These are phyloP conservation scores for Diaporthe ilicicola DNA, from an alignment of 2,329 filamentous ascomycete species.

Conservation along the genomic window DNA sequence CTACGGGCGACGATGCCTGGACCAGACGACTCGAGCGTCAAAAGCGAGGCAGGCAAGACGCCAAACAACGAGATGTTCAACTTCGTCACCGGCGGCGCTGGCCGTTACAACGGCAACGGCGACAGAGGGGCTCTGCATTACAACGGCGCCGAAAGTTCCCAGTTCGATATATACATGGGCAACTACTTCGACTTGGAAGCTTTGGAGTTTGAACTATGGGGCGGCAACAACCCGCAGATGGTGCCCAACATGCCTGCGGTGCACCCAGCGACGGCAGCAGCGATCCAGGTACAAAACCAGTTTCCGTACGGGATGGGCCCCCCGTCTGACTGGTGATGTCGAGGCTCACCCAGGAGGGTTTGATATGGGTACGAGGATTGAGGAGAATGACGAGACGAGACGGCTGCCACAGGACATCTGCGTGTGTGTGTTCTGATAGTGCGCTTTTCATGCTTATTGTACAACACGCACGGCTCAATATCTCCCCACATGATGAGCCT, in stretches of 20 bases:
- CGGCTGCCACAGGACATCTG: not conserved
- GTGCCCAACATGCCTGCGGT: constrained; percentile 1
- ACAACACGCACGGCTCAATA: constrained; percentile 22
- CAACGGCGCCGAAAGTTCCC: constrained; percentile 35
- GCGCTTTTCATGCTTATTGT: not conserved
- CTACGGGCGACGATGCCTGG: constrained; percentile 53
- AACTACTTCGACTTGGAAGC: constrained; percentile 53
- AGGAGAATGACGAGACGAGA: not conserved
- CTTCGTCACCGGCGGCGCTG: not conserved
- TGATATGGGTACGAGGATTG: not conserved
- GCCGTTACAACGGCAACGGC: not conserved
- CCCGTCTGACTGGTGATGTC: constrained; percentile 35
- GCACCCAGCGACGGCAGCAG: not conserved
- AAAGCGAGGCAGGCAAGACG: constrained; percentile 38
- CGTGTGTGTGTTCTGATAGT: constrained; percentile 3
- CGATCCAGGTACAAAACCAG: constrained; percentile 7
- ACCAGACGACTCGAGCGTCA: constrained; percentile 43
- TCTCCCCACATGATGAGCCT: constrained; percentile 1
- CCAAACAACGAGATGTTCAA: constrained; percentile 26
- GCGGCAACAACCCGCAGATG: constrained; percentile 34
- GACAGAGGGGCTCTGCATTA: constrained; percentile 15
- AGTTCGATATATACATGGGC: constrained; percentile 54
- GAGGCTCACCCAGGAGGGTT: not conserved
- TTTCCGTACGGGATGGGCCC: constrained; percentile 39
- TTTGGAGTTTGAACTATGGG: constrained; percentile 58